Conservation (phyloP, 2,329 filamentous ascomycete species). For the Colletotrichum endophyticum region DNA sequence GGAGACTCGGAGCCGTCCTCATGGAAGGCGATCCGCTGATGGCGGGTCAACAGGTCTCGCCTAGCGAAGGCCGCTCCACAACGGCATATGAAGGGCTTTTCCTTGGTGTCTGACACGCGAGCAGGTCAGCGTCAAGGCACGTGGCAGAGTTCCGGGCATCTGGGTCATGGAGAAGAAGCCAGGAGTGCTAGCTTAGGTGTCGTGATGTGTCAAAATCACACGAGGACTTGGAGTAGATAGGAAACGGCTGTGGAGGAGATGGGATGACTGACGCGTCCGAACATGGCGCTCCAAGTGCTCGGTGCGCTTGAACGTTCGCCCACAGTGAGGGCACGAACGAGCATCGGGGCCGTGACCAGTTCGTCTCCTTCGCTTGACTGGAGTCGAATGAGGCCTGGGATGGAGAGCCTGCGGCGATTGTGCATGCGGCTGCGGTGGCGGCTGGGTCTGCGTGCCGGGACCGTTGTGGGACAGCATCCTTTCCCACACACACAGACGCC, state of each 20-base stretch:
- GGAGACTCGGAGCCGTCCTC: constrained; percentile 26
- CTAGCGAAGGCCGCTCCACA: constrained; percentile 50
- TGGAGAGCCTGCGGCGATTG: constrained; percentile 14
- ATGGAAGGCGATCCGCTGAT: constrained; percentile 44
- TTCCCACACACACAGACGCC: neutral
- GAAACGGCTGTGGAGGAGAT: neutral
- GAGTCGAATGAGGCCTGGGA: constrained; percentile 16
- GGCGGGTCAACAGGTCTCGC: constrained; percentile 48
- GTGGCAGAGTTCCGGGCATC: neutral
- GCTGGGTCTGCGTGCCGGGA: neutral
- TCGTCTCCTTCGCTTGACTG: constrained; percentile 24
- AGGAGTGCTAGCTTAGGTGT: neutral
- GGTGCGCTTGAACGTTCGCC: constrained; percentile 47
- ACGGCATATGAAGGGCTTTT: constrained; percentile 49
- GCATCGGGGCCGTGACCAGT: constrained; percentile 17
- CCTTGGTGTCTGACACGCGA: constrained; percentile 45
- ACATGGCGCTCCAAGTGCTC: constrained; percentile 52
- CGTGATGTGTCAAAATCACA: neutral
- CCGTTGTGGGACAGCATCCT: constrained; percentile 16
- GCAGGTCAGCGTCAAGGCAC: neutral
- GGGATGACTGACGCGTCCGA: constrained; percentile 44
- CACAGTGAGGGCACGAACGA: constrained; percentile 44
- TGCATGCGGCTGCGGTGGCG: neutral
- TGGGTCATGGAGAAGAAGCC: neutral
- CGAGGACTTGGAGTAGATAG: neutral